Evolutionary conservation across 1,284 basidiomycete genomes (phyloP), one percentile per base, ranked within the genome.

Genomic region (Puccinia polysora): DNA sequence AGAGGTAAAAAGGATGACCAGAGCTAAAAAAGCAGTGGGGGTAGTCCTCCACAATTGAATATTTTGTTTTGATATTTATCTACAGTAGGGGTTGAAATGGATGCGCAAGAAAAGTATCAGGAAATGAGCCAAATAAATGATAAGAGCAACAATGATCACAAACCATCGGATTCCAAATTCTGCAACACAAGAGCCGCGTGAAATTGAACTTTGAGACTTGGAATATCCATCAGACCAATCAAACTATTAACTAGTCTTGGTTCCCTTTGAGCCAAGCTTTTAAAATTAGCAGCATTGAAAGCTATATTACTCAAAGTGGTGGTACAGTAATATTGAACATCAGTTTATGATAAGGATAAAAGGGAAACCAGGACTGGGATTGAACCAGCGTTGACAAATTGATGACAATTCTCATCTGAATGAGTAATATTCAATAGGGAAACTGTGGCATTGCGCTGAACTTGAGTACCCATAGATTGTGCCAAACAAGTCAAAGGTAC

Each of bases 401-500:
- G 95, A 79, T 97, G 95, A 67, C 95, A 84, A 81, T 98, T 98
- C 83, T 98, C 96, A 79, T 98, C 20, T 40, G 90, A 94, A 81
- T 99, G 95, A 40, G 95, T 99, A 96, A 98, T 98, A 81, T 99
- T 99, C 73, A 99, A 84, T 73, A 99, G 83, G 40, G 95, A 96
- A 14, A 96, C 95, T 0, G 95, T 98, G 3, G 95, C 95, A 80
- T 99, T 99, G 73, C 96, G 86, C 81, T 99, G 95, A 1, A 98
- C 95, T 38, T 96, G 87, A 93, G 98, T 97, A 81, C 98, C 95
- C 82, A 97, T 98, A 36, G 93, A 97, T n/a, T n/a, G n/a, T n/a
- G n/a, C n/a, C n/a, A n/a, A n/a, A n/a, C n/a, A n/a, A n/a, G n/a
- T n/a, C n/a, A n/a, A n/a, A n/a, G n/a, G n/a, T n/a, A n/a, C n/a